Evolutionary conservation across 2,329 filamentous ascomycete species (phyloP), one percentile per base, ranked within the genome.

Genomic region (Chrysoporthe cubensis): DNA sequence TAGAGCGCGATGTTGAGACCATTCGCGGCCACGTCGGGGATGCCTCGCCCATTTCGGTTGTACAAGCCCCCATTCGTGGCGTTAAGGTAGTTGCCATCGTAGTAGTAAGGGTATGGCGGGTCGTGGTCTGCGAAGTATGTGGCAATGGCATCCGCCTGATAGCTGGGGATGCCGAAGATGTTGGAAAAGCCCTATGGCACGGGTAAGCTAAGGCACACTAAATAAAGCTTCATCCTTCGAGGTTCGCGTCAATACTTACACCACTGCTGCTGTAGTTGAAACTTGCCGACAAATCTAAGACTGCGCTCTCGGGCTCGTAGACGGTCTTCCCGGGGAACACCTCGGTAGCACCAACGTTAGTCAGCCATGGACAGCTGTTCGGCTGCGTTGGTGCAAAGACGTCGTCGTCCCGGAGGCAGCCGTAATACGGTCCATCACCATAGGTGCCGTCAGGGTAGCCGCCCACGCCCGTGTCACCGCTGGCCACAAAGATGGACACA

Each of bases 361-460:
- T 66, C 60, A 66, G 16, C 65, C 65, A 88, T 0, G 85, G 84
- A 65, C 84, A 87, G 42, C 78, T 78, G 0, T 80, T 80, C 42
- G 83, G 82, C 71, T 83, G 85, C 40, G 80, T 77, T 0, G 84
- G 83, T 34, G 80, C 79, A 74, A 85, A 87, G 21, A 83, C 79
- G 58, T 78, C 78, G 32, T 74, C 72, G 0, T 77, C 74, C 4
- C 65, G 40, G 13, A 63, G 52, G 14, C 78, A 77, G 1, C 80
- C 80, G 2, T 80, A 71, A 44, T 79, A 80, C 5, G 80, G 21
- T 4, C 52, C 80, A 43, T 78, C 78, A 1, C 78, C 78, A 7
- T 48, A 50, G 9, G 52, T 57, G 32, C 65, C 65, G 16, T 48
- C 43, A 3, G 65, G 65, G 5, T 66, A 63, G 4, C 65, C 65